A percentile compares a stretch with the other conserved stretches of the same genome.
These are phyloP conservation scores for Microbotryum saponariae DNA, from an alignment of 1,284 basidiomycete species.

Conservation along the genomic window DNA sequence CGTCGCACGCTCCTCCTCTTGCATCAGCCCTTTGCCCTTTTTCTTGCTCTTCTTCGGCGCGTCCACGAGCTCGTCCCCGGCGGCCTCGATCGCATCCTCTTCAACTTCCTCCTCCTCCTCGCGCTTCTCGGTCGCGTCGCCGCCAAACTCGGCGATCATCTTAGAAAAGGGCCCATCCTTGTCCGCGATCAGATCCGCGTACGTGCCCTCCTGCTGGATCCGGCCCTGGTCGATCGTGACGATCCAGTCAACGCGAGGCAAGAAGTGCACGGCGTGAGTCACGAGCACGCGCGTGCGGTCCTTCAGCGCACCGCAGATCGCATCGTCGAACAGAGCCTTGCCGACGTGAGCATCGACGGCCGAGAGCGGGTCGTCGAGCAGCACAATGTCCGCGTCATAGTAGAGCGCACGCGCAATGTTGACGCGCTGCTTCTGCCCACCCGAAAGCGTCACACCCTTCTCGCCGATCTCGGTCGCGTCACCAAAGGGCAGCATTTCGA, in stretches of 20 bases:
- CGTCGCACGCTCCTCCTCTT: conserved; percentile 37
- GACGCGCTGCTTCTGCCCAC: conserved; percentile 68
- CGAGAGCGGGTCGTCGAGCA: conserved; percentile 65
- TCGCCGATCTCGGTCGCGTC: conserved; percentile 89
- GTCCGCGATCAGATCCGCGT: conserved; percentile 55
- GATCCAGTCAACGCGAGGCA: conserved; percentile 60
- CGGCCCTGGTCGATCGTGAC: conserved; percentile 64
- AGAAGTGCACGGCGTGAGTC: conserved; percentile 73
- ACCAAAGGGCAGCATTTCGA: conserved; percentile 70
- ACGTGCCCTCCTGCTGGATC: conserved; percentile 64
- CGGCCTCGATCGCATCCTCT: conserved; percentile 41
- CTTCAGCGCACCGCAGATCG: conserved; percentile 59
- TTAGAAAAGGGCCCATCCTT: conserved; percentile 61
- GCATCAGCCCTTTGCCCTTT: conserved; percentile 54
- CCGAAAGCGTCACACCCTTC: conserved; percentile 62
- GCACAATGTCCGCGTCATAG: conserved; percentile 72
- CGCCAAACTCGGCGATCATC: conserved; percentile 61
- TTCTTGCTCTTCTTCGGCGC: conserved; percentile 41
- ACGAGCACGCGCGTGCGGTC: conserved; percentile 75
- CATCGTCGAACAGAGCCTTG: conserved; percentile 74
- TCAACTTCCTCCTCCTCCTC: conserved; percentile 45
- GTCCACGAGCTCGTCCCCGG: conserved; percentile 34
- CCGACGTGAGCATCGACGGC: conserved; percentile 75
- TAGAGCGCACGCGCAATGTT: conserved; percentile 79
- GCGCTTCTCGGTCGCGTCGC: conserved; percentile 48